Base-by-base conservation (phyloP, 495 filamentous ascomycete genomes). In the Terfezia boudieri region DNA sequence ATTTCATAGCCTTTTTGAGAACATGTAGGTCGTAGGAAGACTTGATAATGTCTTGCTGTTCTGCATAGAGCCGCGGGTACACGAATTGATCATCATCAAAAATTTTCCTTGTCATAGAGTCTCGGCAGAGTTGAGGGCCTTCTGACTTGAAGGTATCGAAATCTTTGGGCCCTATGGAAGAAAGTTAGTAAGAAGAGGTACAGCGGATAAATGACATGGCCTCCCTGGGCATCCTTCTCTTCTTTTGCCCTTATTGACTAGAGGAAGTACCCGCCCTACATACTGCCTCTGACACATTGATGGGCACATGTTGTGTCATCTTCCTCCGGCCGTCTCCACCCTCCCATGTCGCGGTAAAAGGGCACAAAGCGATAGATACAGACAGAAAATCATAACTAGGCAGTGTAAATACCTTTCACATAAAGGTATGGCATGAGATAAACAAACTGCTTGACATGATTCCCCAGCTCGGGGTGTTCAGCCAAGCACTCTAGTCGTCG, bases 371-470 rank as follows among this genome's bases (percentile, higher is more conserved):
- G 43, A 6, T 48, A 48, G 43, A 48, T 2, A 48, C 2, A n/a
- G 8, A 9, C 43, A 48, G 43, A 20, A 48, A 48, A 48, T 48
- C 43, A 14, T 20, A 48, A 20, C 20, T 14, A 20, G 20, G 43
- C 6, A 17, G 23, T 20, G n/a, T 20, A 17, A 22, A 23, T 61
- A 64, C 62, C 62, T 64, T 64, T 56, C 43, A 63, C 59, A 49
- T 64, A 64, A 55, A 64, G 61, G 54, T 64, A 64, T 53, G 62
- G 62, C 62, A 64, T 64, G 37, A 64, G 17, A 55, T 64, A 64
- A 46, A 64, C 62, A 50, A 64, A 64, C 57, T 61, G 64, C 48
- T 61, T 64, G 53, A 64, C 62, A 58, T 64, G 62, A 41, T 57
- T 55, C 51, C 61, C 61, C 54, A 64, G 57, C 49, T 56, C 55